Base-by-base conservation (phyloP, 2,329 filamentous ascomycete genomes). In the Shiraia bambusicola region DNA sequence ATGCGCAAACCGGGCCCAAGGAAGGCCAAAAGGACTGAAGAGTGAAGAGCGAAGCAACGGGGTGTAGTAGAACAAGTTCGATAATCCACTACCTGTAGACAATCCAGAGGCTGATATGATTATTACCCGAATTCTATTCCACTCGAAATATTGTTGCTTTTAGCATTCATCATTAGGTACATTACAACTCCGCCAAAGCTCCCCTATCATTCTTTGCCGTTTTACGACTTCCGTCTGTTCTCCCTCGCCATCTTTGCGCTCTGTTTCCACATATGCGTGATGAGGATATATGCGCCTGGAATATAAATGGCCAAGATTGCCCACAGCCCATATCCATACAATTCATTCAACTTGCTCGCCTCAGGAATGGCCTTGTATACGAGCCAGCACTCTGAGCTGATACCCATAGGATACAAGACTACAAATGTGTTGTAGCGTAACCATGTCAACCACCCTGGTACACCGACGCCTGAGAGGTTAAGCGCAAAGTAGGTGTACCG, bases 261-360 rank as follows among this genome's bases (percentile, higher is more conserved):
- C 78, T 98, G 93, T 48, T 78, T 77, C 77, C 97, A 88, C 93
- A 98, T 97, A 71, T 98, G 87, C 15, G 87, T 89, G 66, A 93
- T 97, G 43, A 97, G 72, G 41, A 94, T 79, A 61, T 93, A 95
- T 3, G 87, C 81, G 62, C 74, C 88, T 31, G 90, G 90, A 31
- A 94, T 78, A 69, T 95, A 96, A 40, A 88, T 76, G 4, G 78
- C 77, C 58, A 95, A 61, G 26, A 92, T 78, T 5, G 71, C 76
- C 59, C 82, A 81, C 56, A 92, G 71, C 40, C 77, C 73, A 58
- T 76, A 84, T 40, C 78, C 79, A 59, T 76, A 81, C 59, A 69
- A 71, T 49, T 65, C 73, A 60, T 71, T 73, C 52, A 68, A 74
- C 52, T 72, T 67, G 50, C 58, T 72, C 34, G 82, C 82, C 2